Conservation (phyloP, 2,329 filamentous ascomycete species). For the Zarea fungicola region DNA sequence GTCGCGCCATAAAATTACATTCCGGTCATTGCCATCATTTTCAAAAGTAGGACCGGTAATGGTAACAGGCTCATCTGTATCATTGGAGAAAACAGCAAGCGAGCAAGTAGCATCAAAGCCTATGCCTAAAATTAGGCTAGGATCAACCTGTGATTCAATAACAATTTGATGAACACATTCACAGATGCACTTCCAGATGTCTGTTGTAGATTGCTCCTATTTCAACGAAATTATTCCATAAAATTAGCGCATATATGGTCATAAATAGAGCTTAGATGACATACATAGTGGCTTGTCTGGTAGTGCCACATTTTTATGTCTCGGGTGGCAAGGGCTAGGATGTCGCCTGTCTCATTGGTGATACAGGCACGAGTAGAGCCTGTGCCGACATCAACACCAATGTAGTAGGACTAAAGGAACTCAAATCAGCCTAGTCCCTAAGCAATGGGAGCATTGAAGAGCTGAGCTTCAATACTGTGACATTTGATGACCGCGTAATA, state of each 20-base stretch:
- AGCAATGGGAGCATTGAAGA: background rate
- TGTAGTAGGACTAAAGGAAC: constrained; percentile 49
- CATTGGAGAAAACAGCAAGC: constrained; percentile 79
- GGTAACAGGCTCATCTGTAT: constrained; percentile 82
- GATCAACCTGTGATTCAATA: constrained; percentile 73
- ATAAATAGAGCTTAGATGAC: constrained; percentile 18
- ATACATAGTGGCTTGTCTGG: constrained; percentile 67
- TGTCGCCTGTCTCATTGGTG: constrained; percentile 86
- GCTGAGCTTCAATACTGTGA: background rate
- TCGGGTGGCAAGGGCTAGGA: constrained; percentile 68
- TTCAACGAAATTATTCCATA: too few relatives aligned
- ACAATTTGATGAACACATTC: constrained; percentile 79
- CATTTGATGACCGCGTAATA: background rate
- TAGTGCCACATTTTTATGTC: constrained; percentile 79
- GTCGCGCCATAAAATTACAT: constrained; percentile 96
- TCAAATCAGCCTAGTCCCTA: background rate
- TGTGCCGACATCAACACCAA: constrained; percentile 95
- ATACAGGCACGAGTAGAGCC: constrained; percentile 94
- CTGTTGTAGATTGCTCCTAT: constrained; percentile 91
- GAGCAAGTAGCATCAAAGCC: constrained; percentile 98
- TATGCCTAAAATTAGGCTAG: constrained; percentile 74
- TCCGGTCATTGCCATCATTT: constrained; percentile 76
- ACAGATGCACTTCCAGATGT: constrained; percentile 96
- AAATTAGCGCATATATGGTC: constrained; percentile 13
- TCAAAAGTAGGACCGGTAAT: constrained; percentile 81